Percentiles rank a stretch among this genome's conserved stretches.
These are phyloP conservation scores for Avena insularis DNA, from an alignment of 176 grass and related monocot genomes.

Conservation along the genomic window DNA sequence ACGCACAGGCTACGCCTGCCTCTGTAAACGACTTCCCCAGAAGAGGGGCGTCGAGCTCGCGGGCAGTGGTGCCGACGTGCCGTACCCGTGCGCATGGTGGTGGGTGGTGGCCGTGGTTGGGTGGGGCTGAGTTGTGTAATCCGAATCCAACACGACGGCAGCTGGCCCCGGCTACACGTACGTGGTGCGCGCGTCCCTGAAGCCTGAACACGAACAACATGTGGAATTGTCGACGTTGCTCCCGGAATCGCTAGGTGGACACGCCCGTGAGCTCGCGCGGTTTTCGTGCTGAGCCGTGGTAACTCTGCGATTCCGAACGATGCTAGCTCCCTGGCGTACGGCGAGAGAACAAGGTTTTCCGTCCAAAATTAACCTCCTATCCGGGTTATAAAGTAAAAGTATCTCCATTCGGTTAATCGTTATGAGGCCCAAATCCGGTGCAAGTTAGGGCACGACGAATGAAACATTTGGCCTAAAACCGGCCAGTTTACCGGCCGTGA, in stretches of 20 bases:
- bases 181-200: background rate
- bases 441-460: too few relatives aligned
- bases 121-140: background rate
- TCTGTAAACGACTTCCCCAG: slow-evolving; percentile 58
- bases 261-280: too few relatives aligned
- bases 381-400: too few relatives aligned
- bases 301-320: too few relatives aligned
- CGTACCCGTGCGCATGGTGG: background rate
- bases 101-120: background rate
- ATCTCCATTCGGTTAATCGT: too few relatives aligned
- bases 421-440: too few relatives aligned
- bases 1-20: slow-evolving; percentile 27
- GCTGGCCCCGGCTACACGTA: background rate
- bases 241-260: background rate
- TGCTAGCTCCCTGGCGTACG: too few relatives aligned
- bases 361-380: too few relatives aligned
- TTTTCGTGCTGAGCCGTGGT: too few relatives aligned
- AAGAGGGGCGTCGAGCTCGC: slow-evolving; percentile 21
- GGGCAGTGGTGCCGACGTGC: background rate
- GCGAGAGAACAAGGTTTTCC: too few relatives aligned
- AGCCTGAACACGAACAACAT: background rate
- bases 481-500: too few relatives aligned
- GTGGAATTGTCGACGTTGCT: background rate
- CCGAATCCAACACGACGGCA: background rate
- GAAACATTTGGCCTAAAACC: too few relatives aligned